Evolutionary conservation across 345 rosid species (phyloP).

Genomic region (Nephelium lappaceum): DNA sequence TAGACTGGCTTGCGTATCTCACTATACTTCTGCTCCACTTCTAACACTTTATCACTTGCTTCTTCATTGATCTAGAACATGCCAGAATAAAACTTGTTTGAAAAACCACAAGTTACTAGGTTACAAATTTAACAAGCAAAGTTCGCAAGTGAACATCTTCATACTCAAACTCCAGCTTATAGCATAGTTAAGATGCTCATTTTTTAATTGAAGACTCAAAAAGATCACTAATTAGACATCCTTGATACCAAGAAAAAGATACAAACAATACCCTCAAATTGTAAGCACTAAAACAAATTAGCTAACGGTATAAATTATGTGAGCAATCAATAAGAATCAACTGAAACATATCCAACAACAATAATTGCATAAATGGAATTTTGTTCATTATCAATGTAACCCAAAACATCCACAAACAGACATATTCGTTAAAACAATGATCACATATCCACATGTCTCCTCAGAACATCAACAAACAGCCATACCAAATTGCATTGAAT

Average conservation of each 20-base stretch:
- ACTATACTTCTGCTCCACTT: constrained; percentile 88
- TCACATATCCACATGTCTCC: not conserved
- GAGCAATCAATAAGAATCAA: not conserved
- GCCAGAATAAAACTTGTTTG: not conserved
- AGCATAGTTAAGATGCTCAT: not conserved
- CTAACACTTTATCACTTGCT: constrained; percentile 89
- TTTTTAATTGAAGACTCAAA: too few relatives aligned
- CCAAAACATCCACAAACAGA: not conserved
- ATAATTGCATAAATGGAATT: not conserved
- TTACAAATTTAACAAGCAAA: not conserved
- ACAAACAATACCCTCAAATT: not conserved
- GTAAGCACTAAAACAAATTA: not conserved
- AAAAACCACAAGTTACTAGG: not conserved
- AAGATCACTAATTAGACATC: not conserved
- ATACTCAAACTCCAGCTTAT: not conserved
- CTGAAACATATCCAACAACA: not conserved
- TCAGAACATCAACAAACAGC: not conserved
- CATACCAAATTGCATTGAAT: not conserved
- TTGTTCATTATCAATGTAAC: not conserved
- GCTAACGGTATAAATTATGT: not conserved
- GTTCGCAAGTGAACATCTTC: not conserved
- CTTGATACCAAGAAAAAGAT: not conserved
- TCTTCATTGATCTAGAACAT: constrained; percentile 77
- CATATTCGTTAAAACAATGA: not conserved
- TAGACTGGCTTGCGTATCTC: constrained; percentile 85